phyloP scores from a whole-genome alignment of 2,329 filamentous ascomycete genomes.

The Dichotomopilus funicola region DNA sequence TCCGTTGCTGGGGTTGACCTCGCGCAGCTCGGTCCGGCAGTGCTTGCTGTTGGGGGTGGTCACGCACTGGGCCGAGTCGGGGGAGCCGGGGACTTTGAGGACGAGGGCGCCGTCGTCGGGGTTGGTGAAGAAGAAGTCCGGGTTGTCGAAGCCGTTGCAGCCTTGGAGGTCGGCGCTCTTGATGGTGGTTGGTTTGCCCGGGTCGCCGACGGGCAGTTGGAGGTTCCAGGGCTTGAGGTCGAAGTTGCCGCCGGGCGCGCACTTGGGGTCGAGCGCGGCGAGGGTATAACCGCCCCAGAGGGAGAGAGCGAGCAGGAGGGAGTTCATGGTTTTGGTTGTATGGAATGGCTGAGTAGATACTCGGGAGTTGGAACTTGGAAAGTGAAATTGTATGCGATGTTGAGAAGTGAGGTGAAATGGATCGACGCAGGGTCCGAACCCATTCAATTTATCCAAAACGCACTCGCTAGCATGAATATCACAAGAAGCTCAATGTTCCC shows the following conservation, averaged over 20 bases:
- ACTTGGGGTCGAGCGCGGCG: too few species aligned
- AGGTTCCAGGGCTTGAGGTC: not conserved
- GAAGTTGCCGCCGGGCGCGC: not conserved
- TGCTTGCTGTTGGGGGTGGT: constrained; percentile 7
- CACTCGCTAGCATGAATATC: too few species aligned
- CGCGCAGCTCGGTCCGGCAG: constrained; percentile 5
- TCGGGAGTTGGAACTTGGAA: too few species aligned
- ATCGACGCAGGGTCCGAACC: too few species aligned
- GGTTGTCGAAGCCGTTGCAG: not conserved
- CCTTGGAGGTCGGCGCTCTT: not conserved
- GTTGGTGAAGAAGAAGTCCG: not conserved
- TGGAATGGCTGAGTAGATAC: too few species aligned
- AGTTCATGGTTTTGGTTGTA: too few species aligned
- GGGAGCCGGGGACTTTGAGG: constrained; percentile 4
- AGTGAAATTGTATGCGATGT: too few species aligned
- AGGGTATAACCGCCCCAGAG: too few species aligned
- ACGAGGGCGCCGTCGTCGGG: not conserved
- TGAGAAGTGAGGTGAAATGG: too few species aligned
- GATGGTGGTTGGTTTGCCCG: constrained; percentile 2
- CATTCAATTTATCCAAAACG: too few species aligned
- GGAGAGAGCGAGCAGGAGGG: too few species aligned
- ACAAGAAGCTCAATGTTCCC: too few species aligned
- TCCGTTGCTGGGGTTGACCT: not conserved
- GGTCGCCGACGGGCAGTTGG: constrained; percentile 1
- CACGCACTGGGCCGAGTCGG: constrained; percentile 1